Conservation (phyloP, 1,284 basidiomycete species). For the Leccinum colubrinum region DNA sequence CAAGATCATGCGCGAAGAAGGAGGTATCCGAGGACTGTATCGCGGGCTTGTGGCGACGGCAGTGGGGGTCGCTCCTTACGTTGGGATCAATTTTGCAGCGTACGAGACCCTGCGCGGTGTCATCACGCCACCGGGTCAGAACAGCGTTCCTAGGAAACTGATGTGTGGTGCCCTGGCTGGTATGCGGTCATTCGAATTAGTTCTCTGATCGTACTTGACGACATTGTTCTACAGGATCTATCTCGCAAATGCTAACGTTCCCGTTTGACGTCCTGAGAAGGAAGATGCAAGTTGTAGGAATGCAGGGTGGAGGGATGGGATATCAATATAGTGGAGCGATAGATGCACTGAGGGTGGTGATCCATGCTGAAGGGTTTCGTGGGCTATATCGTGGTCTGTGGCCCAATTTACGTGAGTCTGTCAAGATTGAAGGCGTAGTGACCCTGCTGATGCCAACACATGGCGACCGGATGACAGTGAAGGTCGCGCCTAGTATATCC, state of each 20-base stretch:
- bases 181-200: slow-evolving; percentile 22
- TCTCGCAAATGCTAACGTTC: slow-evolving; percentile 93
- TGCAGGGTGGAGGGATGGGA: slow-evolving; percentile 61
- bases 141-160: slow-evolving; percentile 59
- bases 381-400: slow-evolving; percentile 87
- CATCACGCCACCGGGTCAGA: slow-evolving; percentile 77
- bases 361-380: slow-evolving; percentile 70
- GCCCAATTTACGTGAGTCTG: slow-evolving; percentile 83
- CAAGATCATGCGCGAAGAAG: slow-evolving; percentile 90
- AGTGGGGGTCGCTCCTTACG: slow-evolving; percentile 91
- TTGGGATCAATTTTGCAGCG: slow-evolving; percentile 81
- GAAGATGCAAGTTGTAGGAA: slow-evolving; percentile 94
- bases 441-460: slow-evolving; percentile 1
- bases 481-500: slow-evolving; percentile 90
- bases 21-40: slow-evolving; percentile 85
- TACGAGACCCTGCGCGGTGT: slow-evolving; percentile 73
- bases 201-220: slow-evolving; percentile 11
- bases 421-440: slow-evolving; percentile 10
- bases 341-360: slow-evolving; percentile 70
- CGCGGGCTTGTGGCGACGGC: slow-evolving; percentile 88
- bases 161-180: slow-evolving; percentile 76
- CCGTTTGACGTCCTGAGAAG: slow-evolving; percentile 93
- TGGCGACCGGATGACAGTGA: slow-evolving; percentile 48
- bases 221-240: slow-evolving; percentile 49
- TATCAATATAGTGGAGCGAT: slow-evolving; percentile 77